Conservation (phyloP, 495 filamentous ascomycete genomes). For the Daldinia vernicosa region DNA sequence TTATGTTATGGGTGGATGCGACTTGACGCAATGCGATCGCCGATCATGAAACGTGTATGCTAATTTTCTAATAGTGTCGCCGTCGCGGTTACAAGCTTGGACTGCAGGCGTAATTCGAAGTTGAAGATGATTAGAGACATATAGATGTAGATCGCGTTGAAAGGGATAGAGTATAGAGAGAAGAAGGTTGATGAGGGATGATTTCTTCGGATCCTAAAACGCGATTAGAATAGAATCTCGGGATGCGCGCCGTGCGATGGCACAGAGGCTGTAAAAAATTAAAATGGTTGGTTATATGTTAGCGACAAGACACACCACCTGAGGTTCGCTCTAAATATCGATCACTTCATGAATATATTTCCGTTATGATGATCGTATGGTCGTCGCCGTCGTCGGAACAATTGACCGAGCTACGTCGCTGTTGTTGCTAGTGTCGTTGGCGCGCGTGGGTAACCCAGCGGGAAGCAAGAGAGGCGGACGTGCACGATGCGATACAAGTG, state of each 20-base stretch:
- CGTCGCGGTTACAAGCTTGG: conserved; percentile 10
- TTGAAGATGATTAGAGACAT: conserved; percentile 23
- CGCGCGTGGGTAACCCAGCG: conserved; percentile 22
- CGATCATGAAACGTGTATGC: conserved; percentile 9
- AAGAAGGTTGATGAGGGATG: neutral
- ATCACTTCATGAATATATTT: conserved; percentile 13
- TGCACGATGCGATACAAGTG: conserved; percentile 42
- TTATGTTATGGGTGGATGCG: conserved; percentile 5
- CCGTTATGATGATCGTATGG: neutral
- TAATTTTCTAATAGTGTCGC: conserved; percentile 7
- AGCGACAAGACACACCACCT: conserved; percentile 1
- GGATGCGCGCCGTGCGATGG: neutral
- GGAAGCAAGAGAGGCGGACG: conserved; percentile 26
- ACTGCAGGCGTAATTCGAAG: conserved; percentile 16
- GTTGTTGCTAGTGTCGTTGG: conserved; percentile 17
- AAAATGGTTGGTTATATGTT: neutral
- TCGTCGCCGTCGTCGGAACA: conserved; percentile 9
- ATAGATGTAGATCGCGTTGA: conserved; percentile 6
- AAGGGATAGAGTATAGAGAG: neutral
- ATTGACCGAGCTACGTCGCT: conserved; percentile 21
- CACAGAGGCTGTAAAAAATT: neutral
- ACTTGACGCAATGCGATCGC: conserved; percentile 25
- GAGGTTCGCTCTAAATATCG: neutral
- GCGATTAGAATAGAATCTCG: conserved; percentile 1
- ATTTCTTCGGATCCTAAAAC: neutral